These are phyloP conservation scores for Bacidia gigantensis DNA, from an alignment of 495 filamentous ascomycete species.

Conservation along the genomic window DNA sequence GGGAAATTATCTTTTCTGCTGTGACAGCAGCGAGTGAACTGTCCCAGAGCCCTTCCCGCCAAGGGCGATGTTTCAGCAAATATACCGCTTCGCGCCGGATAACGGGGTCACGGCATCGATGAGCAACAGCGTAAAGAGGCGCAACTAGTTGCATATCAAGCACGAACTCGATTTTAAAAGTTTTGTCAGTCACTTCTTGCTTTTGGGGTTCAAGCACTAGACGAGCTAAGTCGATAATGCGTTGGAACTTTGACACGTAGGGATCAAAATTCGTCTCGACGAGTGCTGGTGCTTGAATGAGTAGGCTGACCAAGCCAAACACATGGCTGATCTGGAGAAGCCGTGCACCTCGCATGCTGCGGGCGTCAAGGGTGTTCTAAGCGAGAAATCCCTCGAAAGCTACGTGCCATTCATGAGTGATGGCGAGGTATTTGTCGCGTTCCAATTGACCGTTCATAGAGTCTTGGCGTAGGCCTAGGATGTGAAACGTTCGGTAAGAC, in stretches of 20 bases:
- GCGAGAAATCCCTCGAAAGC: too few species aligned
- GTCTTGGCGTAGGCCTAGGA: background rate
- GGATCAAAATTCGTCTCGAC: slow-evolving; percentile 11
- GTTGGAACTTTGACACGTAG: slow-evolving; percentile 12
- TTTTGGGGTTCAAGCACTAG: slow-evolving; percentile 1
- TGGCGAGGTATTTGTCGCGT: too few species aligned
- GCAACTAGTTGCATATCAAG: slow-evolving; percentile 40
- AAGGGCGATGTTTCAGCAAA: slow-evolving; percentile 35
- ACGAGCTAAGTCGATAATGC: slow-evolving; percentile 19
- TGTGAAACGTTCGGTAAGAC: background rate
- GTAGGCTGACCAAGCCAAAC: background rate
- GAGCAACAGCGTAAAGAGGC: slow-evolving; percentile 42
- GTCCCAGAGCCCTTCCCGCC: slow-evolving; percentile 55
- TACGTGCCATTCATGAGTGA: too few species aligned
- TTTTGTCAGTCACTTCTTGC: background rate
- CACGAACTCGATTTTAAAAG: slow-evolving; percentile 13
- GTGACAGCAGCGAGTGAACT: slow-evolving; percentile 40
- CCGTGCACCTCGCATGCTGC: too few species aligned
- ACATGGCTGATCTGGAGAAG: slow-evolving; percentile 10
- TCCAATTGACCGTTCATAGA: background rate
- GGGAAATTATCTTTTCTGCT: slow-evolving; percentile 38
- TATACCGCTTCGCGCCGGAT: slow-evolving; percentile 42
- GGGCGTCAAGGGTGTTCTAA: too few species aligned
- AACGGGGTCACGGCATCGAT: slow-evolving; percentile 41
- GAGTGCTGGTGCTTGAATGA: background rate